phyloP scores from a whole-genome alignment of 2,329 filamentous ascomycete genomes.

The Calycina herbarum region DNA sequence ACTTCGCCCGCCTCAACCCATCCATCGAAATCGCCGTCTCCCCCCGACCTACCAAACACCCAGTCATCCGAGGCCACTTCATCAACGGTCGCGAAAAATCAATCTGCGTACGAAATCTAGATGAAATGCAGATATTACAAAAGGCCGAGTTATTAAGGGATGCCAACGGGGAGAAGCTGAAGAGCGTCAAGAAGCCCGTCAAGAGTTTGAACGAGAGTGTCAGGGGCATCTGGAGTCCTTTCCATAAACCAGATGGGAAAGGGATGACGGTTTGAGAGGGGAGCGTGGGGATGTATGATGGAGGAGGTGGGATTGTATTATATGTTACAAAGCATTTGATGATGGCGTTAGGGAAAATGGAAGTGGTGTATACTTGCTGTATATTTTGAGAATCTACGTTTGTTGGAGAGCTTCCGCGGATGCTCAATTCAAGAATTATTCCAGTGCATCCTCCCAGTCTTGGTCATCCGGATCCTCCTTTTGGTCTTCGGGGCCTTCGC shows the following conservation, averaged over 20 bases:
- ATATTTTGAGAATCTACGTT: constrained; percentile 9
- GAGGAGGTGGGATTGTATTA: constrained; percentile 3
- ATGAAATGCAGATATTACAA: constrained; percentile 74
- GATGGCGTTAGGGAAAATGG: constrained; percentile 8
- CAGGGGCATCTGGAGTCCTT: constrained; percentile 70
- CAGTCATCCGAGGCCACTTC: constrained; percentile 84
- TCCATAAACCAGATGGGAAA: constrained; percentile 52
- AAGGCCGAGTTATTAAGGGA: constrained; percentile 75
- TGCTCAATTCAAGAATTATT: neutral
- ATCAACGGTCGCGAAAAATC: constrained; percentile 87
- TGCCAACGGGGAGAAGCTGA: constrained; percentile 73
- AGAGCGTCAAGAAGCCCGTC: constrained; percentile 62
- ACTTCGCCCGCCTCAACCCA: constrained; percentile 79
- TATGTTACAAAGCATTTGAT: constrained; percentile 8
- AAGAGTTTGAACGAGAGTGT: constrained; percentile 65
- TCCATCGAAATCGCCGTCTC: constrained; percentile 90
- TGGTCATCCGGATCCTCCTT: neutral
- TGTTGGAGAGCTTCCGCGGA: neutral
- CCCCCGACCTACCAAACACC: constrained; percentile 85
- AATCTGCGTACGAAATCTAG: constrained; percentile 85
- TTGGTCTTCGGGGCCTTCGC: neutral
- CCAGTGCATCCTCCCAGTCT: neutral
- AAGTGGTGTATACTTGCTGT: constrained; percentile 11
- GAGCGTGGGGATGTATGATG: neutral
- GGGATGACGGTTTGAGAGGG: constrained; percentile 33